Evolutionary conservation across 73 alveolate species (phyloP).

Genomic region (Effrenium voratum): DNA sequence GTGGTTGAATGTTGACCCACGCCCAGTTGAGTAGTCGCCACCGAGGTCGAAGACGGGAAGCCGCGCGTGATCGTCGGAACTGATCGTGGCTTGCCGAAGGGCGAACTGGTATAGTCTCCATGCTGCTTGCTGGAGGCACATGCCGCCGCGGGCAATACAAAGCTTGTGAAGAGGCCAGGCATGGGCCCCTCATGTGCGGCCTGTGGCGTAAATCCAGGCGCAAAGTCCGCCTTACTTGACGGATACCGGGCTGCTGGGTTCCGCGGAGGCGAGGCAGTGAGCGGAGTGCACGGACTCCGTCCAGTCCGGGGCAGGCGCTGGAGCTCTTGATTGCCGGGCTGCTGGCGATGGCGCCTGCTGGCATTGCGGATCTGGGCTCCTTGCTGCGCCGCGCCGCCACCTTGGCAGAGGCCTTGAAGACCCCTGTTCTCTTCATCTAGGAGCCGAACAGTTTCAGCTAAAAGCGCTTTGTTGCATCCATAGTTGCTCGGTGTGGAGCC

Average conservation of each 20-base stretch:
- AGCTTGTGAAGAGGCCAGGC: slow-evolving; percentile 18
- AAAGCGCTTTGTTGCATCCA: too few relatives aligned
- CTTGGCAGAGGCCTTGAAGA: too few relatives aligned
- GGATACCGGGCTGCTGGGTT: slow-evolving; percentile 51
- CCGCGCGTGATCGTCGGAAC: slow-evolving; percentile 7
- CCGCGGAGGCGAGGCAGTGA: background rate
- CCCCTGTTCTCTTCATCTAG: too few relatives aligned
- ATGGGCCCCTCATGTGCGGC: background rate
- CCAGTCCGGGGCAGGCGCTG: background rate
- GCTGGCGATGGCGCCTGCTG: background rate
- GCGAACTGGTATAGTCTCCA: too few relatives aligned
- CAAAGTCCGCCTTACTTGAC: slow-evolving; percentile 14
- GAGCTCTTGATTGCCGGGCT: background rate
- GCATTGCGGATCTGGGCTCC: too few relatives aligned
- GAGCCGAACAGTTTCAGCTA: too few relatives aligned
- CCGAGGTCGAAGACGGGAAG: too few relatives aligned
- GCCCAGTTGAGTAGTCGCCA: too few relatives aligned
- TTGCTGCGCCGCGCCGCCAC: too few relatives aligned
- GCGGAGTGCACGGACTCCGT: background rate
- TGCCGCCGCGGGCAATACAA: slow-evolving; percentile 37
- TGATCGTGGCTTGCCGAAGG: slow-evolving; percentile 4
- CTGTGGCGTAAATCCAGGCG: background rate
- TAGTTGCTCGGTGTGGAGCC: too few relatives aligned
- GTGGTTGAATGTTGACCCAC: too few relatives aligned
- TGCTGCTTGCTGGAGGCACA: background rate